Evolutionary conservation across 1,284 basidiomycete species (phyloP).

Genomic region (Apiotrichum porosum): DNA sequence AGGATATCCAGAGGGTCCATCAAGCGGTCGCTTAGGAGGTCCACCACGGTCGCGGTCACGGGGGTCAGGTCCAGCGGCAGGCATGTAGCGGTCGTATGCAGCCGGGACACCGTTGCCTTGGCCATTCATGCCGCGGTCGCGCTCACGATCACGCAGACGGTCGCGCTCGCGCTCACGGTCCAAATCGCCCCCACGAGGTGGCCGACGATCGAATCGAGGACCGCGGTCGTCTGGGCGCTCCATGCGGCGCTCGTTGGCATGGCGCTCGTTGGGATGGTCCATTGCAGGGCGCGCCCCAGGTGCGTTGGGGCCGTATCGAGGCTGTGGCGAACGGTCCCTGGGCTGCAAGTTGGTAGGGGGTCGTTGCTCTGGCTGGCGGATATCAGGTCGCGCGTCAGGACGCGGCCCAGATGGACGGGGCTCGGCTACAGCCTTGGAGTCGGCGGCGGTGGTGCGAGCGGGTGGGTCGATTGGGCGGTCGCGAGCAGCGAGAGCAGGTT

Average conservation of each 20-base stretch:
- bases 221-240: background rate
- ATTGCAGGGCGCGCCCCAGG: background rate
- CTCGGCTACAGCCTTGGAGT: too few species aligned
- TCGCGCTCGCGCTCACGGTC: background rate
- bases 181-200: background rate
- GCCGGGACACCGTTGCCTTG: background rate
- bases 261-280: too few species aligned
- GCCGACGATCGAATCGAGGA: too few species aligned
- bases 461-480: too few species aligned
- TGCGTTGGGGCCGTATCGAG: constrained; percentile 2
- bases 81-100: constrained; percentile 1
- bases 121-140: background rate
- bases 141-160: background rate
- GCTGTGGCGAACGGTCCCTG: constrained; percentile 1
- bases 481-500: too few species aligned
- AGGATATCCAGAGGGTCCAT: background rate
- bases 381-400: too few species aligned
- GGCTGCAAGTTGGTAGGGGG: too few species aligned
- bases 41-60: background rate
- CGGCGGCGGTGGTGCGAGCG: too few species aligned
- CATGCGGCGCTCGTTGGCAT: background rate
- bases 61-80: background rate
- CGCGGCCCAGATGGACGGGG: too few species aligned
- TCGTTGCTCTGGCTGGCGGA: too few species aligned
- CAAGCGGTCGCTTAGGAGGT: background rate